Conservation (phyloP, 768 basidiomycete species). For the Lactarius quietus region DNA sequence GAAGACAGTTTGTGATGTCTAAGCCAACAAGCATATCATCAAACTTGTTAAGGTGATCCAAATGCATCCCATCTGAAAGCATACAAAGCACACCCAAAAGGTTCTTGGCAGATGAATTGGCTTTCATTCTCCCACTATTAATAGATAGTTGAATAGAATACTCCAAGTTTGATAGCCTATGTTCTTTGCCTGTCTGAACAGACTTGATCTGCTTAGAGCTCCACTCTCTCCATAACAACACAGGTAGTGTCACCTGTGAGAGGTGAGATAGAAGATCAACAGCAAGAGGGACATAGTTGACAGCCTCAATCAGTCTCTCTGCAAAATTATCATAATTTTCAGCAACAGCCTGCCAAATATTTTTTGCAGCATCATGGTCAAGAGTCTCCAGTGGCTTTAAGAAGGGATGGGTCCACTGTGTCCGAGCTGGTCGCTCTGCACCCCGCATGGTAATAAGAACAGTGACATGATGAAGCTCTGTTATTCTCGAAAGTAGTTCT, state of each 20-base stretch:
- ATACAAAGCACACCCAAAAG: background rate
- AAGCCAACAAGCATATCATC: background rate
- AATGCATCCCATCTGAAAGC: background rate
- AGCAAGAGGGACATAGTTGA: background rate
- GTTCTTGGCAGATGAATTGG: background rate
- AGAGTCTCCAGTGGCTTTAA: background rate
- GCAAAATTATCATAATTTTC: background rate
- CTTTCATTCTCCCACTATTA: background rate
- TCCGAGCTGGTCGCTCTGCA: background rate
- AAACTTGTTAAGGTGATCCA: background rate
- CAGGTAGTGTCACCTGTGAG: background rate
- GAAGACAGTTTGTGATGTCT: background rate
- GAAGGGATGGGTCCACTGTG: background rate
- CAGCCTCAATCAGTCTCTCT: background rate
- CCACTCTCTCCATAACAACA: background rate
- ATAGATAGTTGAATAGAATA: background rate
- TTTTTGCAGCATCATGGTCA: background rate
- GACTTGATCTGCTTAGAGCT: background rate
- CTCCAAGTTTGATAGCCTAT: constrained; percentile 1
- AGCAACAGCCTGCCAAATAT: background rate
- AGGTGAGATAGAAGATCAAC: background rate
- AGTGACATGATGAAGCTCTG: background rate
- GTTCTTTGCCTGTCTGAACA: background rate
- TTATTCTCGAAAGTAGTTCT: background rate
- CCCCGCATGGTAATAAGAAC: background rate